Percentiles rank a stretch among this genome's conserved stretches.
Evolutionary conservation across 2,329 filamentous ascomycete species (phyloP).

Genomic region (Ascochyta rabiei): DNA sequence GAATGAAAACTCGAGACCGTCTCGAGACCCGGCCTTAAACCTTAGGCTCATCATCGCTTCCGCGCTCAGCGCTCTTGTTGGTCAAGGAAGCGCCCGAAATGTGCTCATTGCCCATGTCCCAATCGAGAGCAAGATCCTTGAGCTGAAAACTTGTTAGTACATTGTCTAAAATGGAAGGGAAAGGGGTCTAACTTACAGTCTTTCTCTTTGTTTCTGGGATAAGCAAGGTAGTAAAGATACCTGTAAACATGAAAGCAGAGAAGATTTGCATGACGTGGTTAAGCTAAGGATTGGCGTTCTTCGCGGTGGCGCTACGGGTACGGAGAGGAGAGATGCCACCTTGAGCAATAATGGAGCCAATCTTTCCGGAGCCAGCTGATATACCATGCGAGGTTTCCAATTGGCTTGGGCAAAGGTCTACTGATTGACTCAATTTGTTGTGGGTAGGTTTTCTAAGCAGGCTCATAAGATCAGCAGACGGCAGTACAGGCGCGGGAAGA

Average conservation of each 20-base stretch:
- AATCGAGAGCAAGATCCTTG: constrained; percentile 65
- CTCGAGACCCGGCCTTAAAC: constrained; percentile 2
- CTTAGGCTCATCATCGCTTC: constrained; percentile 30
- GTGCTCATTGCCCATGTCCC: constrained; percentile 43
- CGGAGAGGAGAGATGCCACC: constrained; percentile 55
- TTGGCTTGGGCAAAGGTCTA: no score
- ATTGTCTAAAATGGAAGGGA: neutral
- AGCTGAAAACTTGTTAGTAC: constrained; percentile 46
- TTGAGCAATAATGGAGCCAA: constrained; percentile 58
- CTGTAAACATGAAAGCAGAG: constrained; percentile 78
- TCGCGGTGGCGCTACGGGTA: constrained; percentile 56
- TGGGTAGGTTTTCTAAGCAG: no score
- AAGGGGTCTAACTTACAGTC: constrained; percentile 50
- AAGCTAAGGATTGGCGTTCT: constrained; percentile 65
- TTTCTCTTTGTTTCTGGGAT: constrained; percentile 78
- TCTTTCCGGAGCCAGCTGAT: constrained; percentile 56
- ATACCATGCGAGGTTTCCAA: constrained; percentile 54
- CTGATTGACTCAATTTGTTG: no score
- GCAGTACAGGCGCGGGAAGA: no score
- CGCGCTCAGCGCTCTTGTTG: constrained; percentile 27
- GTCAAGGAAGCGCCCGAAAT: constrained; percentile 35
- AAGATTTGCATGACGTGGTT: constrained; percentile 79
- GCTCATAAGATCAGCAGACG: no score
- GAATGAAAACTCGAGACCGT: neutral
- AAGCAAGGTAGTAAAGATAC: constrained; percentile 66